Conservation (phyloP, 2,329 filamentous ascomycete species). For the Hymenoscyphus scutula region DNA sequence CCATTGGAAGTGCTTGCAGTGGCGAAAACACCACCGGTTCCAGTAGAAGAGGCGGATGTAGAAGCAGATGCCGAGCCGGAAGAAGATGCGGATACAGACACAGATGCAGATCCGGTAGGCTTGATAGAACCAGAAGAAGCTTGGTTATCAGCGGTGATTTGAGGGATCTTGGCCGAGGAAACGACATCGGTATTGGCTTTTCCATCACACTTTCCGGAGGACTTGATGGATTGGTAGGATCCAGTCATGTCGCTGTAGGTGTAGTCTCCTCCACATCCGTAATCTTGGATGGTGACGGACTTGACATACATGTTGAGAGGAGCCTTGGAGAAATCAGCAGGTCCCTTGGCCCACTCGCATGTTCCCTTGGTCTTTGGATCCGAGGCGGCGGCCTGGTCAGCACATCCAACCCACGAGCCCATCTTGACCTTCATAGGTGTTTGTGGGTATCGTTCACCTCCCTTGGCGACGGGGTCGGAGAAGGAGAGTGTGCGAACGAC, state of each 20-base stretch:
- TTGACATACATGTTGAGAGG: conserved; percentile 53
- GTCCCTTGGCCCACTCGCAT: conserved; percentile 65
- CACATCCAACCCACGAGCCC: conserved; percentile 50
- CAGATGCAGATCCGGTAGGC: conserved; percentile 9
- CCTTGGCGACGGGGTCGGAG: conserved; percentile 44
- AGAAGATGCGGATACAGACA: background rate
- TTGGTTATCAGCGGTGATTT: conserved; percentile 13
- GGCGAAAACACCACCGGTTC: background rate
- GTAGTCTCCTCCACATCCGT: conserved; percentile 49
- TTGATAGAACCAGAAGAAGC: conserved; percentile 10
- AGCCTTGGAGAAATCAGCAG: conserved; percentile 43
- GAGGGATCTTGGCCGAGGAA: conserved; percentile 14
- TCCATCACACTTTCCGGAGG: conserved; percentile 27
- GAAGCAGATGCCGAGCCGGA: conserved; percentile 1
- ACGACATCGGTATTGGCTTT: conserved; percentile 12
- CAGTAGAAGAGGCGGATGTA: background rate
- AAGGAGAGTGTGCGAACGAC: conserved; percentile 47
- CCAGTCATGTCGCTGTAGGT: conserved; percentile 49
- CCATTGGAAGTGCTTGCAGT: background rate
- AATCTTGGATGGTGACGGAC: conserved; percentile 50
- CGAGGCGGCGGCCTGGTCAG: conserved; percentile 39
- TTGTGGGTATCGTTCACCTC: conserved; percentile 61
- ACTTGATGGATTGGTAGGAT: conserved; percentile 47
- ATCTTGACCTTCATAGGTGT: conserved; percentile 67
- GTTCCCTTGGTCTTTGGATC: conserved; percentile 52